Percentiles rank a stretch among this genome's conserved stretches.
phyloP scores from a whole-genome alignment of 2,329 filamentous ascomycete species.

The Aspergillus pseudoglaucus region DNA sequence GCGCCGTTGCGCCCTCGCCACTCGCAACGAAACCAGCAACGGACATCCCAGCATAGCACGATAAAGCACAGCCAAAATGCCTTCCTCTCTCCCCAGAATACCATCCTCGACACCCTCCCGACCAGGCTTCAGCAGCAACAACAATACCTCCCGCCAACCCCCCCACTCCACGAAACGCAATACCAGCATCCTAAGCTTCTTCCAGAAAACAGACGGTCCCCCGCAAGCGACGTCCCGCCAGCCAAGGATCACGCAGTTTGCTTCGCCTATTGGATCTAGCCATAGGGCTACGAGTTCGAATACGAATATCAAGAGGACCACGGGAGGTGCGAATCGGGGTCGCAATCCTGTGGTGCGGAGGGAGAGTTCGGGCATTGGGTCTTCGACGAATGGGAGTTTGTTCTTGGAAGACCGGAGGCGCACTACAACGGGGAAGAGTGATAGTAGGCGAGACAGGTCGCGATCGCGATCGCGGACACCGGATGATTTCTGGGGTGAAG shows the following conservation, averaged over 20 bases:
- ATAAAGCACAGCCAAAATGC: constrained; percentile 13
- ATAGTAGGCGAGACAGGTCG: constrained; percentile 12
- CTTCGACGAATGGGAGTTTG: constrained; percentile 15
- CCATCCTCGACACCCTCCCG: constrained; percentile 20
- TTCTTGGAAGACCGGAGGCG: constrained; percentile 32
- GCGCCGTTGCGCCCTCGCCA: background rate
- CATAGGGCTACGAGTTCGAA: constrained; percentile 15
- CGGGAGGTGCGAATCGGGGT: background rate
- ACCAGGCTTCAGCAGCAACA: background rate
- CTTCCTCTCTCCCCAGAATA: constrained; percentile 17
- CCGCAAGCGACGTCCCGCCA: constrained; percentile 44
- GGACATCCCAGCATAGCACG: background rate
- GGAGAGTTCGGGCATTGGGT: constrained; percentile 5
- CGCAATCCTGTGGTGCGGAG: constrained; percentile 9
- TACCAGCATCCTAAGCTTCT: constrained; percentile 66
- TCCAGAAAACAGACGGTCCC: constrained; percentile 59
- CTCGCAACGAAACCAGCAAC: background rate
- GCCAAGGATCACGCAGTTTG: constrained; percentile 49
- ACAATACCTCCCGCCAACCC: constrained; percentile 7
- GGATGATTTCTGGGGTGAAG: constrained; percentile 30
- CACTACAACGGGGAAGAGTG: constrained; percentile 3
- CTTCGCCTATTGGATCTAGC: constrained; percentile 11
- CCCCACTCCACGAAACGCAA: constrained; percentile 38
- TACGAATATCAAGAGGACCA: background rate
- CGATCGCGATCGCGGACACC: constrained; percentile 22